Evolutionary conservation across 805 yeast species (phyloP), one percentile per base, ranked within the genome.

Genomic region (Kregervanrija delftensis): DNA sequence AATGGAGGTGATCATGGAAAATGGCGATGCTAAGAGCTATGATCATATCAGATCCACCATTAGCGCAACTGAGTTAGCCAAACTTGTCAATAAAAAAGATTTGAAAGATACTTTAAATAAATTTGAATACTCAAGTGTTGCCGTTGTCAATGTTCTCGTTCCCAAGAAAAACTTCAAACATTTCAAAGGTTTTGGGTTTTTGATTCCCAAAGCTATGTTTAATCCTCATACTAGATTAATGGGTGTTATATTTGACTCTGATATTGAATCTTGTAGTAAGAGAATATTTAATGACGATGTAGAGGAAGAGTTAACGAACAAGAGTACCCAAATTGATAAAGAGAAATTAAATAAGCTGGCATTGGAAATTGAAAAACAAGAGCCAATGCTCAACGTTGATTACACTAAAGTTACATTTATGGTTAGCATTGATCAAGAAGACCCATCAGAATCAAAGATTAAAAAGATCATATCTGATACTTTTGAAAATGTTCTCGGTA

Each of bases 161-260:
- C 77, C 80, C 14, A 66, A 58, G 35, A 61, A 56, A 40, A 66
- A 66, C 53, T 61, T 64, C 15, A 68, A 77, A n/a, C 55, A 63
- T 3, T 42, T 49, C 28, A 61, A 61, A 46, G 96, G 97, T 34
- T 91, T 91, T 71, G 99, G 99, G 1, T 87, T 84, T 54, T 71
- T 91, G 39, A 84, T 90, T 9, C 99, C 99, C 8, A 68, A 71
- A 48, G 49, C 64, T 4, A 49, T 53, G 52, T 64, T 64, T 38
- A 66, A 71, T 39, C 12, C 10, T 5, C 56, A 56, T 1, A 80
- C 81, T 50, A 69, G 75, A 14, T 64, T 89, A 12, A 67, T 91
- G 30, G 99, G 99, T 3, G 87, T 88, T 5, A 88, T 93, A 14
- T 91, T 83, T 64, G 98, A 91, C 61, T 86, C 96, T 1, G 88